Percentiles rank a stretch among this genome's conserved stretches.
Evolutionary conservation across 768 basidiomycete species (phyloP).

Genomic region (Mycena albidolilacea): DNA sequence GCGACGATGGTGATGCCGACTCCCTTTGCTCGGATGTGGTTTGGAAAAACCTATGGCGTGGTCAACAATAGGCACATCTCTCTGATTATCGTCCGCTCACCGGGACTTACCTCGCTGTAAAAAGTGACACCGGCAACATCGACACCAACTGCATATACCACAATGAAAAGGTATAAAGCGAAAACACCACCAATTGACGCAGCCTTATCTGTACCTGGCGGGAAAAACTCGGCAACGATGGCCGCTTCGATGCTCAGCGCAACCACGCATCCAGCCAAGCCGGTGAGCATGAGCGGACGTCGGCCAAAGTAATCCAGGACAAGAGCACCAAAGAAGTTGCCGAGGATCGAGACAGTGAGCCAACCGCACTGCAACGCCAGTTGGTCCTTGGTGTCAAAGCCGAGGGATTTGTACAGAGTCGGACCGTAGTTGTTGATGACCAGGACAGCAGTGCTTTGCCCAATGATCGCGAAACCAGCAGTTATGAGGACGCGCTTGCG

Average conservation of each 20-base stretch:
- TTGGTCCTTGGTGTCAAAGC: constrained; percentile 5
- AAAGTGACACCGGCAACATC: constrained; percentile 7
- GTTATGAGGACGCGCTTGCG: constrained; percentile 9
- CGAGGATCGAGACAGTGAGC: constrained; percentile 2
- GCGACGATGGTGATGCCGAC: constrained; percentile 5
- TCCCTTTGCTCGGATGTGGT: constrained; percentile 2
- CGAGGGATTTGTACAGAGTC: constrained; percentile 4
- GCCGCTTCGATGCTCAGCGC: constrained; percentile 7
- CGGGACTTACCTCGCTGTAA: constrained; percentile 6
- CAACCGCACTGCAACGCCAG: constrained; percentile 5
- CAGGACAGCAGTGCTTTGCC: constrained; percentile 7
- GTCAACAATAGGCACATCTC: constrained; percentile 4
- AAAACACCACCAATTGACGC: constrained; percentile 2
- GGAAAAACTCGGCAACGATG: constrained; percentile 4
- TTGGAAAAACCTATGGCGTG: background rate
- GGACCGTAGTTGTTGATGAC: constrained; percentile 6
- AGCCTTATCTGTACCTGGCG: constrained; percentile 7
- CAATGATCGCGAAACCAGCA: constrained; percentile 6
- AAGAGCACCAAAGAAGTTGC: constrained; percentile 3
- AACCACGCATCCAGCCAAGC: constrained; percentile 3
- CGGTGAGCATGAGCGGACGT: constrained; percentile 4
- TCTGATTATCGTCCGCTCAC: constrained; percentile 1
- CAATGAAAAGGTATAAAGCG: constrained; percentile 4
- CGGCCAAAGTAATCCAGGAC: constrained; percentile 7
- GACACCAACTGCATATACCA: constrained; percentile 8